These are phyloP conservation scores for Lentinula raphanica DNA, from an alignment of 768 basidiomycete genomes.

Conservation along the genomic window DNA sequence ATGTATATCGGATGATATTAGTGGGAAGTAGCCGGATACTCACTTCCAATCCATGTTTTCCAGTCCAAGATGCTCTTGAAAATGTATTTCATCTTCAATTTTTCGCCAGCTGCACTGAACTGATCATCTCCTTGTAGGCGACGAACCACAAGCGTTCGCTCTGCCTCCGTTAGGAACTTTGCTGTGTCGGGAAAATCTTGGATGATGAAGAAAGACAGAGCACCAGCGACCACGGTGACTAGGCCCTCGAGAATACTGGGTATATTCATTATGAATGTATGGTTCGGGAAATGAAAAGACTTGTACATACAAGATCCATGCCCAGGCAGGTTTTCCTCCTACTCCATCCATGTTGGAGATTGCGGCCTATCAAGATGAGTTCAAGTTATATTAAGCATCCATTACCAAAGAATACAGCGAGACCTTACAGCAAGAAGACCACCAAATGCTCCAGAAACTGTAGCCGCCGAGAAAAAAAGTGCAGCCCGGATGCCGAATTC, in stretches of 20 bases:
- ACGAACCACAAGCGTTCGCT: constrained; percentile 61
- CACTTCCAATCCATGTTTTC: constrained; percentile 66
- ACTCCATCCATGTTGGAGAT: constrained; percentile 71
- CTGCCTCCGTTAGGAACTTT: constrained; percentile 67
- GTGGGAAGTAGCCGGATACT: constrained; percentile 9
- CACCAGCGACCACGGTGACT: constrained; percentile 60
- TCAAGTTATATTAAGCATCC: no score
- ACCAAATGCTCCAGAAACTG: constrained; percentile 78
- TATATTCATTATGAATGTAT: background rate
- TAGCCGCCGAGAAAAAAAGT: constrained; percentile 74
- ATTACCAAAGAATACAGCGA: no score
- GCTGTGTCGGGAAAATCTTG: constrained; percentile 83
- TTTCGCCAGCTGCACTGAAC: constrained; percentile 70
- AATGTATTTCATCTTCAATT: constrained; percentile 52
- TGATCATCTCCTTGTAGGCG: constrained; percentile 64
- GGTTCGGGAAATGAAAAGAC: background rate
- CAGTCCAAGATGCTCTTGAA: constrained; percentile 57
- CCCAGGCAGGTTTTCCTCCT: constrained; percentile 52
- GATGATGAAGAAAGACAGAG: constrained; percentile 67
- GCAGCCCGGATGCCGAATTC: constrained; percentile 70
- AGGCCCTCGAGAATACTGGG: constrained; percentile 56
- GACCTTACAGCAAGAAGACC: constrained; percentile 60
- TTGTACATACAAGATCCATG: constrained; percentile 65
- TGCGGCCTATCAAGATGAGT: constrained; percentile 39
- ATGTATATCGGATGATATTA: background rate